These are phyloP conservation scores for Chimonanthus praecox DNA, from an alignment of 164 flowering plant genomes.

Conservation along the genomic window DNA sequence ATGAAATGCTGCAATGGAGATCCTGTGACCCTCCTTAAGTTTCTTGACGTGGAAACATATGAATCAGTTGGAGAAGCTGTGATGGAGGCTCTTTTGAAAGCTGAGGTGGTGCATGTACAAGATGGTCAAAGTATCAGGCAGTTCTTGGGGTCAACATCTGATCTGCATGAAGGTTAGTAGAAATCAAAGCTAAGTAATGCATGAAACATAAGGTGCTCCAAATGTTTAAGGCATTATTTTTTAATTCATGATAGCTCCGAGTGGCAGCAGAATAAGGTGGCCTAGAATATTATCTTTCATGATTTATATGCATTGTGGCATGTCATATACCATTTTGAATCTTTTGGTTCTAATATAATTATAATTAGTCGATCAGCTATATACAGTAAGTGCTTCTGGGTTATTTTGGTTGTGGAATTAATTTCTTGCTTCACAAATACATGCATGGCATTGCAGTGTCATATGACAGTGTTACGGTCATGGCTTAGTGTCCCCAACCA, in stretches of 20 bases:
- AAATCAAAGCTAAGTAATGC: not conserved
- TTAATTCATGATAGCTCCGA: not conserved
- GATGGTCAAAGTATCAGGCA: conserved; percentile 47
- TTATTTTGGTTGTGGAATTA: no score
- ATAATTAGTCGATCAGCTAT: no score
- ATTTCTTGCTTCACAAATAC: no score
- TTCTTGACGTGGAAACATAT: conserved; percentile 97
- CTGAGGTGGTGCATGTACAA: conserved; percentile 44
- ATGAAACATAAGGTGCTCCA: not conserved
- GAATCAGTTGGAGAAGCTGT: conserved; percentile 82
- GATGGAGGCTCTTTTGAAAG: conserved; percentile 61
- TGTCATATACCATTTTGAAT: not conserved
- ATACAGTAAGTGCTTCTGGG: no score
- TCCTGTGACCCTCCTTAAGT: conserved; percentile 71
- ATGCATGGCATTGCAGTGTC: not conserved
- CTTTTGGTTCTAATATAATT: not conserved
- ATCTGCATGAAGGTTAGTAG: conserved; percentile 48
- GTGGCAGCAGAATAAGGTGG: not conserved
- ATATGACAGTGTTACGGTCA: not conserved
- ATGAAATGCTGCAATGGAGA: conserved; percentile 68
- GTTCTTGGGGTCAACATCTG: conserved; percentile 27
- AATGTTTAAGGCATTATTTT: not conserved
- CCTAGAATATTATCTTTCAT: not conserved
- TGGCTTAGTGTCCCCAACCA: not conserved
- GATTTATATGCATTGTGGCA: not conserved